A percentile compares a stretch with the other conserved stretches of the same genome.
phyloP scores from a whole-genome alignment of 345 rosid genomes.

The Rubroshorea leprosula region DNA sequence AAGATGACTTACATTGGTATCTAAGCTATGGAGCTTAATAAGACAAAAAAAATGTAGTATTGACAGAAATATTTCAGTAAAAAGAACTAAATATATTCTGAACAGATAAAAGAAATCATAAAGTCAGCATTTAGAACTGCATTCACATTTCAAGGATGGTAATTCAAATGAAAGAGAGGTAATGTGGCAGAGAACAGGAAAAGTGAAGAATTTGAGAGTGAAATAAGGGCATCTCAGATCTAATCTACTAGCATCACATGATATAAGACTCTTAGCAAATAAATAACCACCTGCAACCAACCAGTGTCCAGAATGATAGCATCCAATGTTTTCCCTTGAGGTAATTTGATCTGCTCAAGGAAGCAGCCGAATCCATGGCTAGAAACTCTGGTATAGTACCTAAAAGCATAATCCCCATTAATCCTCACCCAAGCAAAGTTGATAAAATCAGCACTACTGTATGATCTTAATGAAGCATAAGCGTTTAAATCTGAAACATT shows the following conservation, averaged over 20 bases:
- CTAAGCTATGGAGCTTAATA: too few species aligned
- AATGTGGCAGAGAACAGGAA: too few species aligned
- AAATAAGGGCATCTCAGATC: too few species aligned
- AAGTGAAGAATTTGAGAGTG: too few species aligned
- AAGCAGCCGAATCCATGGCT: constrained; percentile 28
- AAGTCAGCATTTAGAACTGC: too few species aligned
- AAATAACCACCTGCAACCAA: constrained; percentile 31
- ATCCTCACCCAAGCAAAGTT: constrained; percentile 11
- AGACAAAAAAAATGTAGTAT: too few species aligned
- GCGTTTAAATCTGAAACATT: constrained; percentile 2
- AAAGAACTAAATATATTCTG: too few species aligned
- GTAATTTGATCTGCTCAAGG: constrained; percentile 34
- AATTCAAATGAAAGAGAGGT: too few species aligned
- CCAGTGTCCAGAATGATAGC: constrained; percentile 39
- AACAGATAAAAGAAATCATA: too few species aligned
- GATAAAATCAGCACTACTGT: constrained; percentile 1
- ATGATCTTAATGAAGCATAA: not conserved
- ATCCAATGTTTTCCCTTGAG: constrained; percentile 40
- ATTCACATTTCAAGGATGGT: too few species aligned
- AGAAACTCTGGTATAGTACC: constrained; percentile 50
- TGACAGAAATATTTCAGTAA: too few species aligned
- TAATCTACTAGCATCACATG: too few species aligned
- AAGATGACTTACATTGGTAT: constrained; percentile 5
- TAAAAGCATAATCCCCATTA: constrained; percentile 27
- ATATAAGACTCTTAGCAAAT: not conserved